Evolutionary conservation across 352 stramenopile species (phyloP), one percentile per base, ranked within the genome.

Genomic region (Phytophthora podocarpi): DNA sequence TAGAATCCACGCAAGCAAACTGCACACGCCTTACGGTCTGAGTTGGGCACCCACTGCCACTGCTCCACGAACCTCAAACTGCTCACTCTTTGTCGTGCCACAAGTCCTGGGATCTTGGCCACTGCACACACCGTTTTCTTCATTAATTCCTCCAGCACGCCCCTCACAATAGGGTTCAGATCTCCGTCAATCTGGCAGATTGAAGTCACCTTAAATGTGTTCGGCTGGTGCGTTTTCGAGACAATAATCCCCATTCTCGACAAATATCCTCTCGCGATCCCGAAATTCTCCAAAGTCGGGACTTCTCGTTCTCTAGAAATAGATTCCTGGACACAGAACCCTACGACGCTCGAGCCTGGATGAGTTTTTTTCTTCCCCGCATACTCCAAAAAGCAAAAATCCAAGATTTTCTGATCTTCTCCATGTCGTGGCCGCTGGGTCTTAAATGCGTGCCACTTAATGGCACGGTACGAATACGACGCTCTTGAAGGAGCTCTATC

Each of bases 381-480:
- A 64, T 93, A 91, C 53, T 93, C 81, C 26, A 93, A 68, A 34
- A 85, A 90, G 39, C 76, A 90, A 51, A 93, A 90, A 54, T 91
- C 81, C 31, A 88, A 51, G 32, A 78, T 63, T 51, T 84, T 82
- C 20, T 77, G 27, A 2, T 78, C 67, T n/a, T 76, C 58, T 27
- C 60, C 36, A 53, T 72, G 51, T 53, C 76, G 24, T 39, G 63
- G 41, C 0, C 68, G 58, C 2, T 64, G 63, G 1, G 53, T 67
- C 28, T 79, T 74, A 30, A 87, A 72, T 9, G 80, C 80, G 51
- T 83, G 82, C 84, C 84, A 93, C 51, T 93, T 93, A 37, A 93
- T 89, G 5, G 80, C 81, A 10, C 78, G 75, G 46, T 93, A 93
- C 36, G 75, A 85, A 28, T 74, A 82, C 12, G 67, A 49, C 7